These are phyloP conservation scores for Neoarthrinium moseri DNA, from an alignment of 2,329 filamentous ascomycete genomes.

Conservation along the genomic window DNA sequence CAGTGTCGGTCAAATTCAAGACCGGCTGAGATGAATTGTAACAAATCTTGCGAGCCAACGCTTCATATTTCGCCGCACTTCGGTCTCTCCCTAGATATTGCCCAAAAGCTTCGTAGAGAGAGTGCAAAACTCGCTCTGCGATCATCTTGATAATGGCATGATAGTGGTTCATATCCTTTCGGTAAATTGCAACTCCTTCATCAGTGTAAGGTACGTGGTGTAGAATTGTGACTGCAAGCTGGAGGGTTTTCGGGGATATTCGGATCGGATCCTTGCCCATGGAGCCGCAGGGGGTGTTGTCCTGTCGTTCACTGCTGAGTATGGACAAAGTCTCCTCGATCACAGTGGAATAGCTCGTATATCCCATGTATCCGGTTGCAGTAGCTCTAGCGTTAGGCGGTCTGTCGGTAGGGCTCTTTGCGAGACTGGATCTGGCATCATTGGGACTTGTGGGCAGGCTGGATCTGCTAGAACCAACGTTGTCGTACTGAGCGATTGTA, in stretches of 20 bases:
- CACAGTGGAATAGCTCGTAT: slow-evolving; percentile 3
- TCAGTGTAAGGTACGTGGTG: slow-evolving; percentile 1
- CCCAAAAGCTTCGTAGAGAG: slow-evolving; percentile 2
- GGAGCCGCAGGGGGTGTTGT: neutral
- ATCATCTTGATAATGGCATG: neutral
- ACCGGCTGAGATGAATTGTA: slow-evolving; percentile 1
- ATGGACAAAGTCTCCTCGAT: slow-evolving; percentile 7
- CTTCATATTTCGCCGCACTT: slow-evolving; percentile 1
- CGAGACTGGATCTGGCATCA: too few relatives aligned
- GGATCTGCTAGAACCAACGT: neutral
- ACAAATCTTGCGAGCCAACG: slow-evolving; percentile 6
- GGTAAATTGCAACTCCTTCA: neutral
- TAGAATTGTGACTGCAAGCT: slow-evolving; percentile 4
- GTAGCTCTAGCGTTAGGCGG: slow-evolving; percentile 12
- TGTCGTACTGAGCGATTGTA: neutral
- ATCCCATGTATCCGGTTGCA: slow-evolving; percentile 13
- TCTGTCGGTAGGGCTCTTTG: slow-evolving; percentile 17
- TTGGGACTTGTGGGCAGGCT: too few relatives aligned
- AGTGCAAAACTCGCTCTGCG: neutral
- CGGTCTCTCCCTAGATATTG: neutral
- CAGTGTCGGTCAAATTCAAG: neutral
- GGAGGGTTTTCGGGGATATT: slow-evolving; percentile 2
- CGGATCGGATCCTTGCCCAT: slow-evolving; percentile 1
- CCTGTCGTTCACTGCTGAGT: neutral
- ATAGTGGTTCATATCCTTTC: neutral